Evolutionary conservation across 331 rosid genomes (phyloP).

Genomic region (Acacia concinna): DNA sequence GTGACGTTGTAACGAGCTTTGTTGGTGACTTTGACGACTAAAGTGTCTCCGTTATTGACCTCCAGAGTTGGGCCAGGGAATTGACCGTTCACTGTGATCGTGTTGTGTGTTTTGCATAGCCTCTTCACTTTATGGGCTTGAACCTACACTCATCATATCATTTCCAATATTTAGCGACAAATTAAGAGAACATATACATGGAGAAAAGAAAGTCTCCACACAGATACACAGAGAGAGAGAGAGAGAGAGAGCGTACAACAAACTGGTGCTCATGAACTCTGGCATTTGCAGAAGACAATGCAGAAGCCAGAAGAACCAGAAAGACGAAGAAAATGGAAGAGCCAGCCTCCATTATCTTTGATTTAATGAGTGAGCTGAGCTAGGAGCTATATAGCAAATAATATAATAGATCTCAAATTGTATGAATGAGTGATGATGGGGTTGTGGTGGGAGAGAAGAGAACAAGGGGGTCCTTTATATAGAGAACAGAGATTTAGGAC

Average conservation of each 20-base stretch:
- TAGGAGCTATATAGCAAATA: no score
- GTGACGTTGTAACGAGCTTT: conserved; percentile 79
- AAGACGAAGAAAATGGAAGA: conserved; percentile 39
- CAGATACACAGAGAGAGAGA: background rate
- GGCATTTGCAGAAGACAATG: conserved; percentile 48
- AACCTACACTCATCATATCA: conserved; percentile 41
- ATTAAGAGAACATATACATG: background rate
- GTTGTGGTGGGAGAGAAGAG: conserved; percentile 24
- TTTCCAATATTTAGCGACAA: background rate
- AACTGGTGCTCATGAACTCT: conserved; percentile 60
- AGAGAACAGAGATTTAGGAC: conserved; percentile 46
- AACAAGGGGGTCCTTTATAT: conserved; percentile 40
- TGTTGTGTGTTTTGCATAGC: conserved; percentile 80
- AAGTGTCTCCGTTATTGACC: conserved; percentile 75
- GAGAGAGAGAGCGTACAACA: conserved; percentile 48
- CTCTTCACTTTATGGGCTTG: conserved; percentile 91
- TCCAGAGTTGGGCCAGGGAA: conserved; percentile 89
- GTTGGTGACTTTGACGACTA: conserved; percentile 67
- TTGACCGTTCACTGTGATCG: conserved; percentile 82
- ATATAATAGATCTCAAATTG: background rate
- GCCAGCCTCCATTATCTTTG: conserved; percentile 41
- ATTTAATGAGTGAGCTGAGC: background rate
- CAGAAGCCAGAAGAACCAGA: conserved; percentile 49
- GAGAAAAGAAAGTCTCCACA: no score
- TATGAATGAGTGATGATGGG: background rate